Percentiles rank a stretch among this genome's conserved stretches.
These are phyloP conservation scores for Pythium rhizo-oryzae DNA, from an alignment of 352 stramenopile species.

Conservation along the genomic window DNA sequence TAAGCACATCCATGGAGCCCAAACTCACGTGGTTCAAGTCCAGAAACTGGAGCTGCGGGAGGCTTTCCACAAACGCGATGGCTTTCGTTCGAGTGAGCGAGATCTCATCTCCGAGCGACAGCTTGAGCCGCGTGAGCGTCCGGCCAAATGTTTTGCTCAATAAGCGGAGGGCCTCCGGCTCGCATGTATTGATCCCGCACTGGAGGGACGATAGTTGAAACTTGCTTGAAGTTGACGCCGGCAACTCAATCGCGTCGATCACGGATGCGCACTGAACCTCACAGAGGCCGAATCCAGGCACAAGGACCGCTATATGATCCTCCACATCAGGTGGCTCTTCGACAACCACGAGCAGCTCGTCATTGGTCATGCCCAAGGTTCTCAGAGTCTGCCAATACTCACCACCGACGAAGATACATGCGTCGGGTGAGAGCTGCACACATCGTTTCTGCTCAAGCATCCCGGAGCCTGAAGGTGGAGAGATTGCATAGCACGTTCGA, in stretches of 20 bases:
- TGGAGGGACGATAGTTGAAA: not conserved
- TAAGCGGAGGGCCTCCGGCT: not conserved
- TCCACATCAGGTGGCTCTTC: not conserved
- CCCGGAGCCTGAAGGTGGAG: too few relatives aligned
- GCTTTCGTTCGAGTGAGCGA: not conserved
- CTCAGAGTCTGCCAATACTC: not conserved
- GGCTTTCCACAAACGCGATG: not conserved
- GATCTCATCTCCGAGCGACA: not conserved
- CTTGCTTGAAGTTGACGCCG: not conserved
- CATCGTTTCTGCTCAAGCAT: not conserved
- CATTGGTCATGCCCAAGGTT: not conserved
- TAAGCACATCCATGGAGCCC: not conserved
- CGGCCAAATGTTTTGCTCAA: not conserved
- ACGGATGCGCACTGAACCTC: not conserved
- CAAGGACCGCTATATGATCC: not conserved
- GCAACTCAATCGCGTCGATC: not conserved
- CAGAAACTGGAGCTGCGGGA: constrained; percentile 2
- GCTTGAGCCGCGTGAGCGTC: not conserved
- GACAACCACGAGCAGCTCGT: not conserved
- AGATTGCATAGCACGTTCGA: not conserved
- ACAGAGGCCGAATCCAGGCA: constrained; percentile 4
- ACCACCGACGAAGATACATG: not conserved
- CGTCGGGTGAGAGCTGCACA: not conserved
- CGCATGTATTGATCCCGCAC: not conserved
- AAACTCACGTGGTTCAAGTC: constrained; percentile 1